Percentiles rank a stretch among this genome's conserved stretches.
Conservation (phyloP, 345 rosid genomes). For the Pugionium dolabratum region DNA sequence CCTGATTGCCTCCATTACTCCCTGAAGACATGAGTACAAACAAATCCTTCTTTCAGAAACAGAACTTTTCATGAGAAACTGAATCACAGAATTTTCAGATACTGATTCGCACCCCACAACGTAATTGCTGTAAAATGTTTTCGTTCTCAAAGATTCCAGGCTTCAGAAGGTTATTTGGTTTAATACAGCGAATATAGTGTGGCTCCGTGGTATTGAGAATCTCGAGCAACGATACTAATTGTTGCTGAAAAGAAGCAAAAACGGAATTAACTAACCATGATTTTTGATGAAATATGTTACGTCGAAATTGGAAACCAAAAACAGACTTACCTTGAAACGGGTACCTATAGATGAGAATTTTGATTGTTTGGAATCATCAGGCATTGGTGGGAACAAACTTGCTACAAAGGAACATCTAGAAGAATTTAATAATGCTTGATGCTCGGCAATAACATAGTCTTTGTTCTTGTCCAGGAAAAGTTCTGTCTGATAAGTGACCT, state of each 20-base stretch:
- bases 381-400: conserved; percentile 70
- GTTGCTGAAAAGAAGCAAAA: conserved; percentile 68
- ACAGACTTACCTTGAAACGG: conserved; percentile 80
- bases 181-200: conserved; percentile 97
- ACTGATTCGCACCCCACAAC: conserved; percentile 86
- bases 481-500: conserved; percentile 99
- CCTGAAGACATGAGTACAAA: conserved; percentile 50
- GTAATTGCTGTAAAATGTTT: conserved; percentile 83
- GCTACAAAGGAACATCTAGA: conserved; percentile 89
- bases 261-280: conserved; percentile 19
- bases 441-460: conserved; percentile 98
- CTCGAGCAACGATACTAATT: conserved; percentile 84
- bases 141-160: conserved; percentile 91
- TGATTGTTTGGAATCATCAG: conserved; percentile 86
- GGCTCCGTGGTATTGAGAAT: conserved; percentile 96
- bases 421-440: conserved; percentile 89
- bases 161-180: conserved; percentile 97
- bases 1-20: conserved; percentile 99
- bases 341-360: conserved; percentile 99
- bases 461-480: conserved; percentile 97
- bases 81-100: conserved; percentile 8
- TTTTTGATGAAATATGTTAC: conserved; percentile 4
- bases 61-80: conserved; percentile 13
- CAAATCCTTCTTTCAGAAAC: conserved; percentile 5
- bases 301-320: conserved; percentile 16